Base-by-base conservation (phyloP, 2,329 filamentous ascomycete species). In the Lasiodiplodia gonubiensis region DNA sequence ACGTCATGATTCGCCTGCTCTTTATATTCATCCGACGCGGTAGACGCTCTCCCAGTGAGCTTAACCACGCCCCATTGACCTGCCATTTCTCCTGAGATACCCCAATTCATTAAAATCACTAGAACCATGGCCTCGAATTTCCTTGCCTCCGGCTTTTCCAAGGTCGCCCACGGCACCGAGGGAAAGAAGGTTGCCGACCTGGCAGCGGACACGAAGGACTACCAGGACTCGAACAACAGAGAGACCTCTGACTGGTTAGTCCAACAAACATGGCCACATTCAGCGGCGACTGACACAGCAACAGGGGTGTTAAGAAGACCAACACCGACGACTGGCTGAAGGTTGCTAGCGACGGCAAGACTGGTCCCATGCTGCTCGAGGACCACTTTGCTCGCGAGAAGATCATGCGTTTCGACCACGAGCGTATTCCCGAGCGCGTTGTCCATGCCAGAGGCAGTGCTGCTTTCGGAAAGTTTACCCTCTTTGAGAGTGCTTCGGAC, bases 241-340 rank as follows among this genome's bases (percentile, higher is more conserved):
- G 87, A 93, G 71, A 94, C 92, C 0, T 90, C 89, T 59, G 92
- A 97, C 74, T 92, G 59, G 55, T 59, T 16, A 11, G 21, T 57
- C 4, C 33, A 48, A 42, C 4, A 33, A 33, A 10, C 30, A 10
- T 16, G 11, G 14, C 4, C 42, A 16, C 3, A 6, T 21, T 7
- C 3, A 25, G 16, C 37, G 11, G 16, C 18, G 78, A 85, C 67
- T 71, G 73, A 60, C 84, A 87, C 46, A 82, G 85, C 37, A 84
- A 86, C 48, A 92, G 86, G 79, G 93, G 93, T 25, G 88, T 90
- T 33, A 92, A 90, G 78, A 86, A 93, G 73, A 81, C 82, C 51
- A 90, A 90, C 72, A 89, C 90, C 0, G 93, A 97, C 74, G 86
- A 93, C 75, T 95, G 92, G 92, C 82, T 96, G 65, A 88, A 86